Evolutionary conservation across 2,329 filamentous ascomycete genomes (phyloP).

Genomic region (Nannizziopsis arthrosporioides): DNA sequence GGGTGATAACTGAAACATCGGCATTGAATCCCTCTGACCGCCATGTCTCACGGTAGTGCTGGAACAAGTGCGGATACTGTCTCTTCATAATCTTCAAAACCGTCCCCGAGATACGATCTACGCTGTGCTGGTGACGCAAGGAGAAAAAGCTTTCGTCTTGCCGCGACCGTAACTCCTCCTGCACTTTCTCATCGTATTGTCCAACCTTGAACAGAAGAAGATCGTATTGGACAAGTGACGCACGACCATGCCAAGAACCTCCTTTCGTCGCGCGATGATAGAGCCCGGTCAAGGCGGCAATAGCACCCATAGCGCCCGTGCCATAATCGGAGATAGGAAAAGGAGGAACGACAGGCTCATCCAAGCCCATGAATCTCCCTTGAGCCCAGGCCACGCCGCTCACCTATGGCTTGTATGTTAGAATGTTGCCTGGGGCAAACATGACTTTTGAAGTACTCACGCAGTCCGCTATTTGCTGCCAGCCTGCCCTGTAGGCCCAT

Average conservation of each 20-base stretch:
- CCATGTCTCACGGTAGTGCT: conserved; percentile 39
- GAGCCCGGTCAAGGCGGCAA: conserved; percentile 53
- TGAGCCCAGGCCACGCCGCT: conserved; percentile 34
- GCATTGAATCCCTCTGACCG: conserved; percentile 34
- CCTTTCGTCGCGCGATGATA: conserved; percentile 51
- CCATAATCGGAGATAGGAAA: conserved; percentile 53
- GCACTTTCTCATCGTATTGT: conserved; percentile 43
- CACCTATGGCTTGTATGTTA: conserved; percentile 22
- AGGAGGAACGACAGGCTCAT: conserved; percentile 32
- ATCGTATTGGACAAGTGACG: conserved; percentile 57
- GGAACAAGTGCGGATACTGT: conserved; percentile 45
- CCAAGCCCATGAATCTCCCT: conserved; percentile 32
- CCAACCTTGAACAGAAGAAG: conserved; percentile 52
- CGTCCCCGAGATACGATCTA: conserved; percentile 52
- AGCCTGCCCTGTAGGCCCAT: conserved; percentile 54
- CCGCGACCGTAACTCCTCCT: conserved; percentile 40
- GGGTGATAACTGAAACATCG: conserved; percentile 40
- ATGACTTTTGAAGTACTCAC: conserved; percentile 31
- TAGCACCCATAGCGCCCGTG: conserved; percentile 59
- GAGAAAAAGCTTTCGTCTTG: conserved; percentile 45
- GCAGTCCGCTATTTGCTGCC: conserved; percentile 62
- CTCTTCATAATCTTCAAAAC: conserved; percentile 45
- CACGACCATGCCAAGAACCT: conserved; percentile 55
- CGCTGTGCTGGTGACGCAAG: conserved; percentile 50
- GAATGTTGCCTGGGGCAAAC: neutral